Base-by-base conservation (phyloP, 768 basidiomycete genomes). In the Boletus coccyginus region DNA sequence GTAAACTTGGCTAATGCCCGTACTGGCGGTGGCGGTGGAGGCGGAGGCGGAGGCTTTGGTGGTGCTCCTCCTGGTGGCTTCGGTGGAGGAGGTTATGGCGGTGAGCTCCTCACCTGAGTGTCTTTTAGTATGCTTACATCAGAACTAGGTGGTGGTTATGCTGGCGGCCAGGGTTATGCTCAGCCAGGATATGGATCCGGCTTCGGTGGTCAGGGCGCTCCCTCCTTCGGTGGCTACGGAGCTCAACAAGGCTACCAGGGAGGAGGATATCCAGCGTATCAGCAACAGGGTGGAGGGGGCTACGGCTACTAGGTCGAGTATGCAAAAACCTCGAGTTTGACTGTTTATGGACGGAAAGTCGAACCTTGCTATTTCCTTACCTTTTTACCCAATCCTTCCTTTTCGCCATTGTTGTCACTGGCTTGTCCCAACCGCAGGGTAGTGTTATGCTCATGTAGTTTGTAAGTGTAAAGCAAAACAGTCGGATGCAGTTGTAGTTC, bases 1-100 rank as follows among this genome's bases (percentile, higher is more conserved):
- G 85, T 87, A 29, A 98, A 96, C 78, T 77, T 90, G 50, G 88
- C 89, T 39, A 90, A 92, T 60, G 84, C 87, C 47, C 81, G 87
- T 6, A 27, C 27, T 74, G 82, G 81, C 5, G 76, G 79, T 51
- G 82, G 83, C 0, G 79, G 81, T 38, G 82, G 83, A 0, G 42
- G 19, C 17, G 66, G 63, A 32, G 66, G 64, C 17, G 27, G 27
- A 5, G 27, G 27, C 2, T 66, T 63, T 48, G 57, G 60, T 3
- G 35, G 35, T 5, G 72, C 63, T 9, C 70, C 77, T 32, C 62
- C 75, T 27, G 66, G 68, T 58, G 70, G 73, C 21, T 68, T 64
- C 38, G 70, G 72, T 21, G 70, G 75, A 11, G 60, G 53, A 11
- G 60, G 53, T 58, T 70, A 61, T 57, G 69, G 54, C 7, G 51